A percentile compares a stretch with the other conserved stretches of the same genome.
These are phyloP conservation scores for Porogramme epimiltina DNA, from an alignment of 1,284 basidiomycete genomes.

Conservation along the genomic window DNA sequence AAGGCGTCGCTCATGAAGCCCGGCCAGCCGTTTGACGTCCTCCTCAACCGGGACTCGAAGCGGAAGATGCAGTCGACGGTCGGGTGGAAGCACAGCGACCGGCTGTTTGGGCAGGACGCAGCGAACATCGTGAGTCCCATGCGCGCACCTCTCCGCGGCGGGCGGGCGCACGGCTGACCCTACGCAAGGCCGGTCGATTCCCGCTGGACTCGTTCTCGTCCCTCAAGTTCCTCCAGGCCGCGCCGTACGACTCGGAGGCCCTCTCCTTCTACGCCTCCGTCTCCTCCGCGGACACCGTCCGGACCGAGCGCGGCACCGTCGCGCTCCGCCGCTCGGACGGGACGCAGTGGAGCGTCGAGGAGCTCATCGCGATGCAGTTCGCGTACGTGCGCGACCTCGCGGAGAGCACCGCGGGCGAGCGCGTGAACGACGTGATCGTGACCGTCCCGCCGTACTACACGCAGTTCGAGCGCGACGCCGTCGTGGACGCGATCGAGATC, in stretches of 20 bases:
- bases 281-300: constrained; percentile 57
- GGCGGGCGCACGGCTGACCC: neutral
- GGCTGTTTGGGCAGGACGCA: constrained; percentile 88
- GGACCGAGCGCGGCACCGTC: constrained; percentile 64
- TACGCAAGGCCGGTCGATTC: constrained; percentile 80
- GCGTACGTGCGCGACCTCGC: constrained; percentile 90
- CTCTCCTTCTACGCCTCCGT: constrained; percentile 70
- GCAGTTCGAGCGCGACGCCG: constrained; percentile 85
- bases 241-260: constrained; percentile 62
- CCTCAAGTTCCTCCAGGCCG: constrained; percentile 87
- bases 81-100: constrained; percentile 85
- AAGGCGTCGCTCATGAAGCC: constrained; percentile 97
- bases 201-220: constrained; percentile 88
- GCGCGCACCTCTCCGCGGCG: neutral
- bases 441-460: constrained; percentile 89
- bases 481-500: constrained; percentile 90
- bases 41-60: constrained; percentile 96
- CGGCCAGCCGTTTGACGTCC: constrained; percentile 93
- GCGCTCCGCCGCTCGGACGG: constrained; percentile 58
- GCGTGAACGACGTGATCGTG: constrained; percentile 80
- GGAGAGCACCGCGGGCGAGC: constrained; percentile 75
- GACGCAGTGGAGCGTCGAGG: constrained; percentile 83
- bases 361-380: constrained; percentile 94
- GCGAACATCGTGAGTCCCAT: constrained; percentile 73
- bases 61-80: constrained; percentile 92